Evolutionary conservation across 768 basidiomycete species (phyloP).

Genomic region (Podaxis sp.): DNA sequence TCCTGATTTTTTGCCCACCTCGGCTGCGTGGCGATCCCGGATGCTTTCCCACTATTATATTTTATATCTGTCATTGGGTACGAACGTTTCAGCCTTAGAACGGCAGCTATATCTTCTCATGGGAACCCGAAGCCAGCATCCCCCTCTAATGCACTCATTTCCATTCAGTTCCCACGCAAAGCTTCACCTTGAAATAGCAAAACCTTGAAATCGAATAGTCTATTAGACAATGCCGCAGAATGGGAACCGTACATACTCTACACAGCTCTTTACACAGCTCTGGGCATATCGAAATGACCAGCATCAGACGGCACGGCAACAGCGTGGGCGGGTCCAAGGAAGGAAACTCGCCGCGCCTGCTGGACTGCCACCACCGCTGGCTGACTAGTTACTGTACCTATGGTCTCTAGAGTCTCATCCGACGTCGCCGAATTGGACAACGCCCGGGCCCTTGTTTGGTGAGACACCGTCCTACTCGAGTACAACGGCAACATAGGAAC

Average conservation of each 20-base stretch:
- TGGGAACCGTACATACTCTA: background rate
- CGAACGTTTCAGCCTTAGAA: too few species aligned
- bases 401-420: background rate
- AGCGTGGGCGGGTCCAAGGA: conserved; percentile 1
- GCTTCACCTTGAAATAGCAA: background rate
- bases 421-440: background rate
- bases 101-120: background rate
- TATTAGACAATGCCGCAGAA: background rate
- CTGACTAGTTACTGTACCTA: background rate
- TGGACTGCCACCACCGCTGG: background rate
- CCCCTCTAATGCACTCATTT: background rate
- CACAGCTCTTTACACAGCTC: conserved; percentile 2
- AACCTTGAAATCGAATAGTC: background rate
- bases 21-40: background rate
- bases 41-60: too few species aligned
- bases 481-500: background rate
- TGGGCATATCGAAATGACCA: background rate
- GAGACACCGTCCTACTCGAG: background rate
- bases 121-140: background rate
- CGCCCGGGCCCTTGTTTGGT: background rate
- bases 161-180: background rate
- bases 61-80: too few species aligned
- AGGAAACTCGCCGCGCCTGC: conserved; percentile 1
- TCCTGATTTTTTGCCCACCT: too few species aligned
- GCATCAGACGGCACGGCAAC: background rate